A percentile compares a stretch with the other conserved stretches of the same genome.
Evolutionary conservation across 2,329 filamentous ascomycete species (phyloP).

Genomic region (Xylaria sp.): DNA sequence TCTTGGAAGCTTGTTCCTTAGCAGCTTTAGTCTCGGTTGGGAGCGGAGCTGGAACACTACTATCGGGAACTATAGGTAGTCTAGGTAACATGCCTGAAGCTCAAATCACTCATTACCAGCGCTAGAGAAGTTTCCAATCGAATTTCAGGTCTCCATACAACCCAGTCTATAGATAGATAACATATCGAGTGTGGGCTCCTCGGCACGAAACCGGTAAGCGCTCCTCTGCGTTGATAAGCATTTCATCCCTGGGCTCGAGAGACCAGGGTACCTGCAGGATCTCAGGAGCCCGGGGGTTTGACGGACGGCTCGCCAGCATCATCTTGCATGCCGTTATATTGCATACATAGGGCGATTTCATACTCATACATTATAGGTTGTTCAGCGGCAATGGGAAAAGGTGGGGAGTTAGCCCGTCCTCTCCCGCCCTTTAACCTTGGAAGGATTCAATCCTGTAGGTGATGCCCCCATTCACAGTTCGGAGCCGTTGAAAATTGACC

Average conservation of each 20-base stretch:
- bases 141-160: slow-evolving; percentile 16
- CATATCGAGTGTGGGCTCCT: slow-evolving; percentile 13
- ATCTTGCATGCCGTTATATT: slow-evolving; percentile 37
- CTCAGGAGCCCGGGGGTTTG: slow-evolving; percentile 30
- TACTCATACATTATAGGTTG: slow-evolving; percentile 3
- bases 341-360: slow-evolving; percentile 30
- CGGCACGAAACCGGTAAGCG: slow-evolving; percentile 20
- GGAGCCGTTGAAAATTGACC: neutral
- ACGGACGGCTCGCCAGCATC: slow-evolving; percentile 31
- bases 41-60: slow-evolving; percentile 10
- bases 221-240: slow-evolving; percentile 31
- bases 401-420: slow-evolving; percentile 4
- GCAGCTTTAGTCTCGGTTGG: slow-evolving; percentile 16
- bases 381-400: slow-evolving; percentile 15
- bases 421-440: neutral
- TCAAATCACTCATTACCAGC: neutral
- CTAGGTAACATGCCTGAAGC: slow-evolving; percentile 1
- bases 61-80: slow-evolving; percentile 11
- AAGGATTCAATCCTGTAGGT: slow-evolving; percentile 15
- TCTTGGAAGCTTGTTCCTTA: slow-evolving; percentile 22
- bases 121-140: neutral
- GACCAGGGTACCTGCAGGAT: slow-evolving; percentile 39
- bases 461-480: slow-evolving; percentile 12
- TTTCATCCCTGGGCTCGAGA: slow-evolving; percentile 31
- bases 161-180: slow-evolving; percentile 15